Percentiles rank a stretch among this genome's conserved stretches.
Conservation (phyloP, 2,329 filamentous ascomycete species). For the Calonectria henricotiae region DNA sequence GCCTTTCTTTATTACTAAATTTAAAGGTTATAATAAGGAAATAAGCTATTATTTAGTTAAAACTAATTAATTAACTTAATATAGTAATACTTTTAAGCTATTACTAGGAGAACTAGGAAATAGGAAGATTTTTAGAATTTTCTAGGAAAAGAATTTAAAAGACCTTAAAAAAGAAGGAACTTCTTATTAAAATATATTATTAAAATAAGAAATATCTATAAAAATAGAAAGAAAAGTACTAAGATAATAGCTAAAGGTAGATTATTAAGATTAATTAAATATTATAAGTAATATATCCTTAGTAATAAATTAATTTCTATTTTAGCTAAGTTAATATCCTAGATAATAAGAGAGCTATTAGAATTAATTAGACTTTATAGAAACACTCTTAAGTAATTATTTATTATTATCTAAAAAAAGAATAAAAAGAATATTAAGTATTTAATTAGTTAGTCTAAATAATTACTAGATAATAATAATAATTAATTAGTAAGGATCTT, state of each 20-base stretch:
- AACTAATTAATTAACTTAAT: background rate
- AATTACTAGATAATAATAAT: background rate
- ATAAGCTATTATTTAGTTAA: background rate
- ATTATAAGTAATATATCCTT: too few relatives aligned
- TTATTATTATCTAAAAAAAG: background rate
- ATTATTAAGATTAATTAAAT: background rate
- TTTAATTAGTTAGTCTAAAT: background rate
- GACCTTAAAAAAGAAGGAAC: too few relatives aligned
- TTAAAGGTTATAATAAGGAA: background rate
- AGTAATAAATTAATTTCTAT: too few relatives aligned
- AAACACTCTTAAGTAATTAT: background rate
- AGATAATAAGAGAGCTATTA: background rate
- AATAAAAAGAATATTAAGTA: background rate
- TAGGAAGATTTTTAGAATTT: background rate
- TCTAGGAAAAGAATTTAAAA: background rate
- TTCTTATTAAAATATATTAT: background rate
- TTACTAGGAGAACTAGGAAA: background rate
- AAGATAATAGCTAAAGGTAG: background rate
- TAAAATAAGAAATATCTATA: background rate
- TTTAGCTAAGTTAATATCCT: too few relatives aligned
- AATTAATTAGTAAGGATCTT: background rate
- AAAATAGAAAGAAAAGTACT: background rate
- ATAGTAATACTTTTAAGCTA: background rate
- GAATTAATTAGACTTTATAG: background rate
- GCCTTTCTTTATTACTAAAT: background rate